Conservation (phyloP, 2,329 filamentous ascomycete genomes). For the Alternaria ethzedia region DNA sequence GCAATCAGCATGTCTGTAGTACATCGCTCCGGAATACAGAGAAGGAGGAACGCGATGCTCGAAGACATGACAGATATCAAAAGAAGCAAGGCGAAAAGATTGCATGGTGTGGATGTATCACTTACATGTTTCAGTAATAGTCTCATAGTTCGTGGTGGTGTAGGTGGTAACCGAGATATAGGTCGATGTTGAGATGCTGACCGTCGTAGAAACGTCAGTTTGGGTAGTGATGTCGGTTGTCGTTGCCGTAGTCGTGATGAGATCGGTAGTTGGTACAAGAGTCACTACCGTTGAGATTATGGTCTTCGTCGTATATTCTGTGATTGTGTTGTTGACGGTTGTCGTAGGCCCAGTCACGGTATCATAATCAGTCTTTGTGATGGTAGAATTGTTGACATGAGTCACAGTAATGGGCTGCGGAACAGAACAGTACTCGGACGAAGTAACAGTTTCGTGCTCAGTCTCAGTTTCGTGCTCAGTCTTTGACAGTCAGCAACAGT, state of each 20-base stretch:
- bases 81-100: no score
- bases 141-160: constrained; percentile 3
- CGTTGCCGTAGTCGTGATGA: constrained; percentile 17
- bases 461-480: not conserved
- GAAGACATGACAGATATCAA: no score
- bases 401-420: constrained; percentile 6
- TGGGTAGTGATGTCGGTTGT: constrained; percentile 14
- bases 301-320: constrained; percentile 18
- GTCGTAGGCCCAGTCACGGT: constrained; percentile 4
- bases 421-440: not conserved
- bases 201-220: constrained; percentile 19
- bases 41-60: no score
- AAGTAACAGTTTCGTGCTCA: not conserved
- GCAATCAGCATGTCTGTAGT: not conserved
- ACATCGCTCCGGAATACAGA: no score
- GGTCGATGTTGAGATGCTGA: constrained; percentile 26
- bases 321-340: constrained; percentile 20
- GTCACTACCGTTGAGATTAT: constrained; percentile 25
- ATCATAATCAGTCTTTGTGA: constrained; percentile 9
- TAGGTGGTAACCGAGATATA: constrained; percentile 15
- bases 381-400: constrained; percentile 1
- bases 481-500: not conserved
- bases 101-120: not conserved
- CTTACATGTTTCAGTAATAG: constrained; percentile 9
- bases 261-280: constrained; percentile 23